phyloP scores from a whole-genome alignment of 2,329 filamentous ascomycete genomes.

The Didymella glomerata region DNA sequence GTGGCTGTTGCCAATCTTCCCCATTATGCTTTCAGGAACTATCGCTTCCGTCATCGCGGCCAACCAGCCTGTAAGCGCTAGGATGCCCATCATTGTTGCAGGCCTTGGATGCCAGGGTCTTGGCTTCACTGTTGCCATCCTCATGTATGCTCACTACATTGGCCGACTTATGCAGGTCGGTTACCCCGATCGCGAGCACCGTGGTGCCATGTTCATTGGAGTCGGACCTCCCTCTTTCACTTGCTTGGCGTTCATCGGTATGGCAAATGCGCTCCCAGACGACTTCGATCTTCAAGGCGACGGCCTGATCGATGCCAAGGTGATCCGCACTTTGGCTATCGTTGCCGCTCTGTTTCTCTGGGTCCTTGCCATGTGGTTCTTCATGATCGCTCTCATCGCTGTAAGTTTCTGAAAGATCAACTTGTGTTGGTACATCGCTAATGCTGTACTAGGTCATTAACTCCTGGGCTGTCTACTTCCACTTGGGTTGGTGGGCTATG shows the following conservation, averaged over 20 bases:
- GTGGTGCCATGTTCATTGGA: slow-evolving; percentile 77
- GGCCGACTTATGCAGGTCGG: slow-evolving; percentile 74
- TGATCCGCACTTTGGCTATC: slow-evolving; percentile 59
- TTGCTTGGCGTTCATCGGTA: slow-evolving; percentile 72
- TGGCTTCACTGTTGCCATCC: slow-evolving; percentile 71
- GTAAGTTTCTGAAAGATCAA: slow-evolving; percentile 33
- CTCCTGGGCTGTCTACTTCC: slow-evolving; percentile 60
- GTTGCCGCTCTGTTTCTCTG: slow-evolving; percentile 67
- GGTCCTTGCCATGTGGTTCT: slow-evolving; percentile 68
- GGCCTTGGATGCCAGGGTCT: slow-evolving; percentile 75
- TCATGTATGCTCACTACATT: slow-evolving; percentile 78
- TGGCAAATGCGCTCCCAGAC: slow-evolving; percentile 63
- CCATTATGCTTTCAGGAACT: slow-evolving; percentile 76
- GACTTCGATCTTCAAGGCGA: slow-evolving; percentile 60
- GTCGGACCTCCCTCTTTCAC: slow-evolving; percentile 80
- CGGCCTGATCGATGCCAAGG: slow-evolving; percentile 53
- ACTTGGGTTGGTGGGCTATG: slow-evolving; percentile 70
- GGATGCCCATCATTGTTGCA: slow-evolving; percentile 70
- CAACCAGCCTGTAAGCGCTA: slow-evolving; percentile 64
- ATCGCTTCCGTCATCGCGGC: slow-evolving; percentile 72
- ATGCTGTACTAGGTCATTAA: slow-evolving; percentile 39
- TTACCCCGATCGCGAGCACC: slow-evolving; percentile 68
- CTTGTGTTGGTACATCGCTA: slow-evolving; percentile 29
- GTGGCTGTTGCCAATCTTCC: slow-evolving; percentile 78
- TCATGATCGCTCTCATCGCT: slow-evolving; percentile 54